A percentile compares a stretch with the other conserved stretches of the same genome.
Evolutionary conservation across 2,329 filamentous ascomycete species (phyloP).

Genomic region (Colletotrichum nymphaeae): DNA sequence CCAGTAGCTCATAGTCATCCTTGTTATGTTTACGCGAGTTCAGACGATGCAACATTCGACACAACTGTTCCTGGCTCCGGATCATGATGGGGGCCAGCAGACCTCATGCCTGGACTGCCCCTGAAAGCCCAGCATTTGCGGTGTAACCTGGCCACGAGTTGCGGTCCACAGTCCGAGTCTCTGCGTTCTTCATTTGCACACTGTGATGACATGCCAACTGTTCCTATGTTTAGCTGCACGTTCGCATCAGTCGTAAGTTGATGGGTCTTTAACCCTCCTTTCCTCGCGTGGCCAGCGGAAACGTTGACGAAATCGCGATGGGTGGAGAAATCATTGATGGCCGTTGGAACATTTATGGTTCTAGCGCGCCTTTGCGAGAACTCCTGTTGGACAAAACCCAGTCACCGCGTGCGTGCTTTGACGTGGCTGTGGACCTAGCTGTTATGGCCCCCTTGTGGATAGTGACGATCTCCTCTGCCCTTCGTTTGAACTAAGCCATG

Average conservation of each 20-base stretch:
- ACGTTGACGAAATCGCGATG: neutral
- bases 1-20: too few relatives aligned
- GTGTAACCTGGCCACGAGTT: too few relatives aligned
- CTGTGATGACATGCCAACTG: neutral
- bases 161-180: too few relatives aligned
- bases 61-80: too few relatives aligned
- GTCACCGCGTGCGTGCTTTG: constrained; percentile 12
- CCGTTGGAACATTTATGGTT: neutral
- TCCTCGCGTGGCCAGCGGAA: neutral
- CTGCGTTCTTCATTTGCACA: too few relatives aligned
- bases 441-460: neutral
- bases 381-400: constrained; percentile 1
- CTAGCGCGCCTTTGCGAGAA: neutral
- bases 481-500: constrained; percentile 10
- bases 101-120: too few relatives aligned
- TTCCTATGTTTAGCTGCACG: too few relatives aligned
- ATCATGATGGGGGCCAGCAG: too few relatives aligned
- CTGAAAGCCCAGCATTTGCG: too few relatives aligned
- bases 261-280: neutral
- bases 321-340: neutral
- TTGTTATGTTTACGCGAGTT: too few relatives aligned
- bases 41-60: too few relatives aligned
- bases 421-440: neutral
- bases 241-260: neutral
- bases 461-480: constrained; percentile 11